Evolutionary conservation across 768 basidiomycete species (phyloP).

Genomic region (Cubamyces lactineus): DNA sequence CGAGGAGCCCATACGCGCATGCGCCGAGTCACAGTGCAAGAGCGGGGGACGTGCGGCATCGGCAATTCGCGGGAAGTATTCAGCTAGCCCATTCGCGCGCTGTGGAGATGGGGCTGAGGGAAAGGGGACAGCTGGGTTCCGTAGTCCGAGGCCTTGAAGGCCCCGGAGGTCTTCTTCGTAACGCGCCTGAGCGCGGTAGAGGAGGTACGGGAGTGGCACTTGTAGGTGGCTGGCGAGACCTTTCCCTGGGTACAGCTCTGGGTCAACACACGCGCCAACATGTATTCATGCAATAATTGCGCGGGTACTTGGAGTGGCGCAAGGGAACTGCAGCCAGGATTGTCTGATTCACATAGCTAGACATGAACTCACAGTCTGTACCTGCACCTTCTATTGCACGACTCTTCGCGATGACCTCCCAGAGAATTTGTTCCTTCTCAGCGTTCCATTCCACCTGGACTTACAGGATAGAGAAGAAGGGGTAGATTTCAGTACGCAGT

Average conservation of each 20-base stretch:
- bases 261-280: background rate
- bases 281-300: too few relatives aligned
- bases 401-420: constrained; percentile 85
- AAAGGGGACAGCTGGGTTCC: constrained; percentile 49
- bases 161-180: constrained; percentile 87
- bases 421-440: constrained; percentile 83
- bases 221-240: constrained; percentile 77
- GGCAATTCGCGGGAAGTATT: constrained; percentile 29
- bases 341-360: background rate
- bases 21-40: constrained; percentile 11
- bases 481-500: background rate
- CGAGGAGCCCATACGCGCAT: constrained; percentile 11
- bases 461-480: constrained; percentile 1
- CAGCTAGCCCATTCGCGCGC: constrained; percentile 22
- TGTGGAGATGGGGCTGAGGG: constrained; percentile 32
- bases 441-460: constrained; percentile 80
- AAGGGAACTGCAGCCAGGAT: background rate
- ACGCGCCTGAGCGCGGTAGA: constrained; percentile 81
- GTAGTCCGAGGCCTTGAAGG: constrained; percentile 61
- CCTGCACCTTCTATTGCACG: constrained; percentile 71
- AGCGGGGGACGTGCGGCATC: constrained; percentile 14
- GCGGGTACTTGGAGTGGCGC: too few relatives aligned
- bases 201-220: constrained; percentile 82
- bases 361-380: constrained; percentile 69
- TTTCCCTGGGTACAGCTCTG: constrained; percentile 59